A percentile compares a stretch with the other conserved stretches of the same genome.
Conservation (phyloP, 2,329 filamentous ascomycete species). For the Alternaria ventricosa region DNA sequence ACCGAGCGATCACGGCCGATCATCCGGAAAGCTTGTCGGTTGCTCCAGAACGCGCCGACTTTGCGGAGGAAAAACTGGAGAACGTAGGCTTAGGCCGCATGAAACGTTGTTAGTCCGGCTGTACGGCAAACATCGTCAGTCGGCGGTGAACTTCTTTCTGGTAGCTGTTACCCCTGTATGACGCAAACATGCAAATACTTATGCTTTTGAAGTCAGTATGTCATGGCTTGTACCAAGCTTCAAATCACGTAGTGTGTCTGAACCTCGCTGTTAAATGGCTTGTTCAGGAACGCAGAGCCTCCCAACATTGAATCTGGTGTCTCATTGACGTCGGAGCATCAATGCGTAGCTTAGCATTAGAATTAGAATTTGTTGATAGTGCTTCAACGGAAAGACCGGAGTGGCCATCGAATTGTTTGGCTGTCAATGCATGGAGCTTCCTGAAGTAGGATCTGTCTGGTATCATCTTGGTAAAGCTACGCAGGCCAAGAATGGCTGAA, state of each 20-base stretch:
- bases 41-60: neutral
- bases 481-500: slow-evolving; percentile 5
- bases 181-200: neutral
- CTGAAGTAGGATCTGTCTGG: slow-evolving; percentile 5
- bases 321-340: slow-evolving; percentile 14
- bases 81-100: neutral
- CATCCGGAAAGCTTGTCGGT: neutral
- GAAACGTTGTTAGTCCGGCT: neutral
- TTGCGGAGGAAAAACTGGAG: slow-evolving; percentile 1
- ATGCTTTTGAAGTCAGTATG: neutral
- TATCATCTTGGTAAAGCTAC: neutral
- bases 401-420: neutral
- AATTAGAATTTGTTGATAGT: neutral
- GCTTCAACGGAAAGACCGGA: neutral
- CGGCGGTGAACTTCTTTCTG: neutral
- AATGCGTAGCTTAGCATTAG: slow-evolving; percentile 10
- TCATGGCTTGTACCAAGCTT: neutral
- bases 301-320: slow-evolving; percentile 26
- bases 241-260: neutral
- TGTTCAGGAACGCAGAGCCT: slow-evolving; percentile 28
- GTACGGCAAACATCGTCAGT: neutral
- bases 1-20: slow-evolving; percentile 1
- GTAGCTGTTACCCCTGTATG: neutral
- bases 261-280: neutral
- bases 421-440: neutral